These are phyloP conservation scores for Beauveria sp. DNA, from an alignment of 2,329 filamentous ascomycete genomes.

Conservation along the genomic window DNA sequence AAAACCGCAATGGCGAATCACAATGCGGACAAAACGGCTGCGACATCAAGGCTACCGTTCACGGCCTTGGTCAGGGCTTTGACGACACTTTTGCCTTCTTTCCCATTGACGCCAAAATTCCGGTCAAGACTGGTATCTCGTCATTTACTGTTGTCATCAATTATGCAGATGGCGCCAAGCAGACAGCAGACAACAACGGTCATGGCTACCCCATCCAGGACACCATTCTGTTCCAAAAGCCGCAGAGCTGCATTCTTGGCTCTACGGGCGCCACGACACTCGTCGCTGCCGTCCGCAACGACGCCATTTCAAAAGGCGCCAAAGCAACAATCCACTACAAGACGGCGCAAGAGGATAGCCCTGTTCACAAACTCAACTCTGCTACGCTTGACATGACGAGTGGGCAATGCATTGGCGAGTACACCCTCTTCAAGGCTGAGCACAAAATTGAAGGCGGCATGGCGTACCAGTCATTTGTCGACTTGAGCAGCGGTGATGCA, in stretches of 20 bases:
- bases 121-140: constrained; percentile 52
- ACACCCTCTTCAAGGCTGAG: constrained; percentile 39
- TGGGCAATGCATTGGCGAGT: constrained; percentile 37
- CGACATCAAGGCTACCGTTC: constrained; percentile 36
- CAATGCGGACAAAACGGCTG: constrained; percentile 36
- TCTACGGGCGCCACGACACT: constrained; percentile 35
- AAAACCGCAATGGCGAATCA: constrained; percentile 42
- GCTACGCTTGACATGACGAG: constrained; percentile 32
- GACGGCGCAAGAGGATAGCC: constrained; percentile 30
- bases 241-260: constrained; percentile 48
- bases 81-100: constrained; percentile 54
- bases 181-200: constrained; percentile 50
- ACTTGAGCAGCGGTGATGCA: constrained; percentile 34
- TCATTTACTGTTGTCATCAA: constrained; percentile 49
- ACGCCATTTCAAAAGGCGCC: constrained; percentile 33
- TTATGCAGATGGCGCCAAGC: constrained; percentile 36
- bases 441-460: constrained; percentile 37
- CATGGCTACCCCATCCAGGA: constrained; percentile 47
- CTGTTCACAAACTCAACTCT: constrained; percentile 33
- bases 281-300: constrained; percentile 42
- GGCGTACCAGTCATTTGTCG: constrained; percentile 37
- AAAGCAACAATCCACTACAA: constrained; percentile 38
- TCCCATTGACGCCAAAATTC: constrained; percentile 42
- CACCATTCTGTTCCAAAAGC: constrained; percentile 44
- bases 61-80: constrained; percentile 45